A percentile compares a stretch with the other conserved stretches of the same genome.
Evolutionary conservation across 1,139 yeast species (phyloP).

Genomic region (Groenewaldozyma sp.): DNA sequence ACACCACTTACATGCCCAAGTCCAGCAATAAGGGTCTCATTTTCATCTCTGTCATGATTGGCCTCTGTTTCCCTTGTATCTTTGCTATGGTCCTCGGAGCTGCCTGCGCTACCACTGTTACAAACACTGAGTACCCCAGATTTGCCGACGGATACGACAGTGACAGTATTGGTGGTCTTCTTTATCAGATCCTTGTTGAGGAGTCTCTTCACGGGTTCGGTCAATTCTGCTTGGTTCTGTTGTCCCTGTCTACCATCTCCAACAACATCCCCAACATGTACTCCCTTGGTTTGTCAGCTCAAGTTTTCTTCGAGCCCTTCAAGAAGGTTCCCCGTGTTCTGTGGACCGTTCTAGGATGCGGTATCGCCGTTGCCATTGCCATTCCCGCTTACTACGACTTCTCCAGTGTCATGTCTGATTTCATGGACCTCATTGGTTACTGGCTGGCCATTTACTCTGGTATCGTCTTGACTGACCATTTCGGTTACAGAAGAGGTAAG

Average conservation of each 20-base stretch:
- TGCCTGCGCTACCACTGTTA: constrained; percentile 66
- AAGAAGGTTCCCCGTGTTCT: constrained; percentile 65
- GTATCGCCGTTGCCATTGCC: constrained; percentile 70
- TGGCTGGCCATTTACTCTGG: constrained; percentile 81
- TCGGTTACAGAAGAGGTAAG: constrained; percentile 55
- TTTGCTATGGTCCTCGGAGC: constrained; percentile 80
- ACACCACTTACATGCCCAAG: constrained; percentile 75
- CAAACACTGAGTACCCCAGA: constrained; percentile 34
- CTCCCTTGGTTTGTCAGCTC: constrained; percentile 78
- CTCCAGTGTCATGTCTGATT: constrained; percentile 63
- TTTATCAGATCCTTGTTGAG: constrained; percentile 65
- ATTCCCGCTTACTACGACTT: constrained; percentile 80
- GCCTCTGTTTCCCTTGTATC: constrained; percentile 57
- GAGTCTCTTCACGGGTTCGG: constrained; percentile 84
- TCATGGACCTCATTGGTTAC: constrained; percentile 86
- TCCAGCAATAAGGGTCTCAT: constrained; percentile 49
- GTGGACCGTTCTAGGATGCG: constrained; percentile 75
- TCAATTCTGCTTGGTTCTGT: constrained; percentile 73
- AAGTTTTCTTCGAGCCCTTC: constrained; percentile 69
- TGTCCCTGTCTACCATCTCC: constrained; percentile 78
- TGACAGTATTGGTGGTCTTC: constrained; percentile 70
- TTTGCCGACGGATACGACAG: constrained; percentile 47
- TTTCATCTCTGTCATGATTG: constrained; percentile 54
- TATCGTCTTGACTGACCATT: constrained; percentile 66
- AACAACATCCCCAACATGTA: constrained; percentile 91